Base-by-base conservation (phyloP, 371 early-diverging fungal genomes). In the Circinella umbellata region DNA sequence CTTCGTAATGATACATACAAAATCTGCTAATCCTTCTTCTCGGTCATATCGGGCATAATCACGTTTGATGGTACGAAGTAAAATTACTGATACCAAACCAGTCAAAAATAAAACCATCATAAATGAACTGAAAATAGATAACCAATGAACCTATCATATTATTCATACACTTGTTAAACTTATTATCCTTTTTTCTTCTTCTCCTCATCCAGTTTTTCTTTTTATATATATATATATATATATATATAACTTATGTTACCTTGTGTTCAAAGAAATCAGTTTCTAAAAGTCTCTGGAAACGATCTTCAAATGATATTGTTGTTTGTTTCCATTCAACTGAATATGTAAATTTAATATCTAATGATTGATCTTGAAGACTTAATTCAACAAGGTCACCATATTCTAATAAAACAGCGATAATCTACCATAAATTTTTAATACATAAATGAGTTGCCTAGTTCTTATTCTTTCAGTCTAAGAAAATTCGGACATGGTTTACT, bases 1-100 rank as follows among this genome's bases (percentile, higher is more conserved):
- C 15, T 13, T 51, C 0, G 1, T 35, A 3, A 49, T 47, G 64
- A 34, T 68, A 51, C 84, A 70, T 85, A 90, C 92, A 78, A 93
- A 84, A 51, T 94, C 94, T 39, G 89, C 81, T 10, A 93, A 75
- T 2, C 88, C 89, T 48, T 91, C 89, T 70, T 94, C 92, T 35
- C 90, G 85, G 61, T 94, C 93, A 69, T 95, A 95, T 57, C 95
- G 83, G 0, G 93, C 91, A 77, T 86, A 91, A 69, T 95, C 96
- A 1, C 90, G 79, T 59, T 88, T 86, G 51, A 95, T 82, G n/a
- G 94, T 89, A 39, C 94, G 89, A 14, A 90, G 55, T 13, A 93
- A 73, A 67, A 92, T 91, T 3, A 91, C 84, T 17, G 88, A 86
- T 15, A 94, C 94, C 66, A 94, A 82, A 8, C 92, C 95, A 4